Evolutionary conservation across 1,139 yeast species (phyloP).

Genomic region (Taphrina communis): DNA sequence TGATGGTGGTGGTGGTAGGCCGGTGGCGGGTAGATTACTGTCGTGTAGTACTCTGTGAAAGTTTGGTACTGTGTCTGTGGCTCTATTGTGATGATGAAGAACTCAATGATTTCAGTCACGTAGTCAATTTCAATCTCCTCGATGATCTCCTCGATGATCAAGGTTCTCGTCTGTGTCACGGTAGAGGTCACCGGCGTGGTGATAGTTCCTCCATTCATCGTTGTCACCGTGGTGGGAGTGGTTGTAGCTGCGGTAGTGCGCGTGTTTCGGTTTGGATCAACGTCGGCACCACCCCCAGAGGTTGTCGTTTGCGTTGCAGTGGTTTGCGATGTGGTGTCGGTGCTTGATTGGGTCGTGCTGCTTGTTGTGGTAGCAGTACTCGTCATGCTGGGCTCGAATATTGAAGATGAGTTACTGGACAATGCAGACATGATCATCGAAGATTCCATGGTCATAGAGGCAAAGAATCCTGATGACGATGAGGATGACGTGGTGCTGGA

Average conservation of each 20-base stretch:
- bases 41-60: slow-evolving; percentile 10
- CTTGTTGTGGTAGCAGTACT: background rate
- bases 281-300: background rate
- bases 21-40: slow-evolving; percentile 14
- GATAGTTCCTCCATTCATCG: background rate
- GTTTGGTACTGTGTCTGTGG: slow-evolving; percentile 22
- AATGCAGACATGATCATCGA: slow-evolving; percentile 16
- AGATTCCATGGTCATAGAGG: slow-evolving; percentile 1
- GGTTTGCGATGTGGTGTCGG: background rate
- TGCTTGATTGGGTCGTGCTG: background rate
- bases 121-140: slow-evolving; percentile 9
- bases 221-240: background rate
- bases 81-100: slow-evolving; percentile 26
- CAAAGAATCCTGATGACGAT: background rate
- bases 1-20: background rate
- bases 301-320: background rate
- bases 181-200: slow-evolving; percentile 15
- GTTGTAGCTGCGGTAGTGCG: background rate
- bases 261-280: background rate
- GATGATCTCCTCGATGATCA: background rate
- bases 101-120: slow-evolving; percentile 17
- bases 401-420: slow-evolving; percentile 3
- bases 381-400: background rate
- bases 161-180: slow-evolving; percentile 11
- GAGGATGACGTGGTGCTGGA: background rate